Base-by-base conservation (phyloP, 2,329 filamentous ascomycete species). In the Aureobasidium sp. region DNA sequence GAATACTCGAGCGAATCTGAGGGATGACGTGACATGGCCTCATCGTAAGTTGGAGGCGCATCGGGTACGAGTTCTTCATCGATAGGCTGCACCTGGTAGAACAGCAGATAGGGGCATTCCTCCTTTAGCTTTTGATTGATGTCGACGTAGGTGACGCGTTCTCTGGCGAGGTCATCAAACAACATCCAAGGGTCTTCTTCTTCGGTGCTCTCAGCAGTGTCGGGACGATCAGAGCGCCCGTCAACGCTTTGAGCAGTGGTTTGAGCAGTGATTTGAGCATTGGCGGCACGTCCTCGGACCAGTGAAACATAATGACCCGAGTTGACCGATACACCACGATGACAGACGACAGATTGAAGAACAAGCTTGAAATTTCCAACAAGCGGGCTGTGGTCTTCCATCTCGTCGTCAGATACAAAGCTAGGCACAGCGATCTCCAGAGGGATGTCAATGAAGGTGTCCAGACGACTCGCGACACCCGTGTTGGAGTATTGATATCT, bases 51-150 rank as follows among this genome's bases (percentile, higher is more conserved):
- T 1, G 70, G 70, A 19, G 67, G 66, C 15, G 64, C 64, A n/a
- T 63, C 60, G n/a, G 62, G 54, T 31, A 64, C 61, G 37, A 67
- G 49, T 9, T 64, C 74, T 65, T 88, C 82, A 33, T 90, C 84
- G 69, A 95, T 91, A 0, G 93, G 92, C 33, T 95, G 83, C 44
- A 97, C 90, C 73, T 97, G 93, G 70, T 97, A 99, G 74, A 97
- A 97, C 0, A 99, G 79, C 7, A 97, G 82, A 72, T 97, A 97
- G 0, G 94, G 93, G 72, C 91, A 95, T 72, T 97, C 92, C n/a
- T 88, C 82, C 67, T 85, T 87, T 54, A 97, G 76, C 0, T 90
- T 87, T 67, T 87, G 77, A 64, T 89, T 86, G 65, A 97, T 88
- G 68, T 95, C 85, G 53, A 97, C 86, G 60, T 88, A 81, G 0